Base-by-base conservation (phyloP, 352 stramenopile genomes). In the Phytophthora crassamura region DNA sequence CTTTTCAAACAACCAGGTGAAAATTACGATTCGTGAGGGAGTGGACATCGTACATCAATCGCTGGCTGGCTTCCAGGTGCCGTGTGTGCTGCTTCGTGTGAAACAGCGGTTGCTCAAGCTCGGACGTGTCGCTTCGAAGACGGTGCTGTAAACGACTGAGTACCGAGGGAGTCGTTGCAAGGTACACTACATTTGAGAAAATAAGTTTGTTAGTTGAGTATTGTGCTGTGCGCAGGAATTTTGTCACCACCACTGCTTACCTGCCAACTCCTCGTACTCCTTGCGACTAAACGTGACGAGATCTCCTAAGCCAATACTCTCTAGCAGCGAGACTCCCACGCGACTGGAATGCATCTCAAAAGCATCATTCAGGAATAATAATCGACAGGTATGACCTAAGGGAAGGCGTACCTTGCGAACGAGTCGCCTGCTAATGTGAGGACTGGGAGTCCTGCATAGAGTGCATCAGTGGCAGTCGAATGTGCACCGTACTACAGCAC, bases 381-480 rank as follows among this genome's bases (percentile, higher is more conserved):
- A 57, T 18, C 33, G 1, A 5, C 4, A 52, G n/a, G 5, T 11
- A 33, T 47, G 6, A 16, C 30, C 25, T 28, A 45, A 40, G 12
- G 43, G 15, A 15, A 18, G 3, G 14, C 39, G 3, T 61, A 84
- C 79, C 77, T 88, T 42, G 82, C 77, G 43, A 89, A 87, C 16
- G 79, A 70, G 40, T 88, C 75, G 12, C 82, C 82, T 20, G 77
- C 82, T 12, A 98, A 56, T 9, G 93, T 97, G 15, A 98, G 72
- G 39, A 98, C 82, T 6, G 94, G 94, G 12, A 98, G 67, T 12
- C 87, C 88, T 14, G 81, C 80, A 43, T 80, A 90, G 25, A 98
- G 72, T 16, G 89, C 86, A 67, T 98, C 94, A 7, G 89, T 89
- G 20, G 91, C 94, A 5, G 95, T 96, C 7, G 93, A 98, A 78